phyloP scores from a whole-genome alignment of 495 filamentous ascomycete species.

The Trichoderma parareesei region DNA sequence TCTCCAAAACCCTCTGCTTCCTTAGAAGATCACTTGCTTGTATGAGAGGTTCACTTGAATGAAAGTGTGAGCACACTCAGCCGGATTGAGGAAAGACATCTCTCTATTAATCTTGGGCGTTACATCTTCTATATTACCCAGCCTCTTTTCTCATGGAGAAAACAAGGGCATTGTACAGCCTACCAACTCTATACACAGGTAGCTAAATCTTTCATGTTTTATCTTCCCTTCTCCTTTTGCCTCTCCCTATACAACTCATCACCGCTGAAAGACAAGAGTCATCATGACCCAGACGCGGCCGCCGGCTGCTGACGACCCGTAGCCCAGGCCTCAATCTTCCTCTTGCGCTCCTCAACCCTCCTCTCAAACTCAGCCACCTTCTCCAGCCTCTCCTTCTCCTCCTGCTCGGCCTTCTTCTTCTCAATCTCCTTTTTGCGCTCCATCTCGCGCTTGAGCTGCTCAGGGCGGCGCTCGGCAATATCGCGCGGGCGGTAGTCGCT shows the following conservation, averaged over 20 bases:
- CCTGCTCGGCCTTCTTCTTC: constrained; percentile 43
- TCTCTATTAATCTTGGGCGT: not conserved
- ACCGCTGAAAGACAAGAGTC: not conserved
- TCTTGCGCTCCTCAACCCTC: constrained; percentile 31
- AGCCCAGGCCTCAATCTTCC: constrained; percentile 25
- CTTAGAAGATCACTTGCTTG: too few species aligned
- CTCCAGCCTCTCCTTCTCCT: constrained; percentile 41
- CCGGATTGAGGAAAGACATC: not conserved
- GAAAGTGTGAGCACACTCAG: too few species aligned
- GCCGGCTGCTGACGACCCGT: constrained; percentile 17
- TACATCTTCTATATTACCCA: not conserved
- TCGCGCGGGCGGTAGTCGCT: constrained; percentile 92
- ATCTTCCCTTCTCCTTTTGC: not conserved
- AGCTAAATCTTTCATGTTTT: not conserved
- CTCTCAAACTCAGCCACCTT: constrained; percentile 45
- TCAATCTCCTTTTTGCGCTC: constrained; percentile 56
- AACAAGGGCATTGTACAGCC: not conserved
- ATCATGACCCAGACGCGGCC: not conserved
- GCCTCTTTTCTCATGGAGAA: not conserved
- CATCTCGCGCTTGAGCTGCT: constrained; percentile 76
- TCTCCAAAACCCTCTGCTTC: not conserved
- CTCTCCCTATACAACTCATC: not conserved
- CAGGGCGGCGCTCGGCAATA: constrained; percentile 76
- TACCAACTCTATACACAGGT: not conserved
- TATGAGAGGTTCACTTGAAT: too few species aligned